Evolutionary conservation across 352 stramenopile genomes (phyloP).

Genomic region (Pythium utonaiense): DNA sequence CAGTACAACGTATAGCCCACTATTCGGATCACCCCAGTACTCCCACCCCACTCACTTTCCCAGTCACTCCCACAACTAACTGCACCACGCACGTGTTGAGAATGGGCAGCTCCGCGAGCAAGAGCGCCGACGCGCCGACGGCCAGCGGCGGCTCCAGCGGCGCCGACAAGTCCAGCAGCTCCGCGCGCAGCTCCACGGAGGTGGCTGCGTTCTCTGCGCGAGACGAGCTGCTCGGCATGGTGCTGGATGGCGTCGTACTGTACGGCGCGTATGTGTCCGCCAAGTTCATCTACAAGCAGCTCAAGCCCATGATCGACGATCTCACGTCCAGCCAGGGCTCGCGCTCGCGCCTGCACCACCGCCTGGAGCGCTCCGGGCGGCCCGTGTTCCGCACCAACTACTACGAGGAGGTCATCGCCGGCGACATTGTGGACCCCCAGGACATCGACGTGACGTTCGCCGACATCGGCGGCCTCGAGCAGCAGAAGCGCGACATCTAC

Average conservation of each 20-base stretch:
- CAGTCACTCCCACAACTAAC: background rate
- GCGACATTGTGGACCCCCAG: conserved; percentile 92
- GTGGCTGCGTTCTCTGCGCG: conserved; percentile 28
- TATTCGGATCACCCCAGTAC: conserved; percentile 7
- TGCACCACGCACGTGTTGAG: background rate
- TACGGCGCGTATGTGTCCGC: conserved; percentile 80
- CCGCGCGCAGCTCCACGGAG: background rate
- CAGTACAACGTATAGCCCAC: conserved; percentile 4
- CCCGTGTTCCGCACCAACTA: conserved; percentile 76
- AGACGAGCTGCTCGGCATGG: conserved; percentile 66
- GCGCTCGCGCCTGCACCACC: conserved; percentile 70
- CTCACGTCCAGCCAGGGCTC: conserved; percentile 56
- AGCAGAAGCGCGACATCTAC: conserved; percentile 95
- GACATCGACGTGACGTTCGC: conserved; percentile 91
- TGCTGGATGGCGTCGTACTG: conserved; percentile 77
- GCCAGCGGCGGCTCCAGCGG: background rate
- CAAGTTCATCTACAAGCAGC: conserved; percentile 83
- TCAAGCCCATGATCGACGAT: conserved; percentile 86
- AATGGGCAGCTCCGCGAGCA: conserved; percentile 63
- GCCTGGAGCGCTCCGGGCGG: conserved; percentile 57
- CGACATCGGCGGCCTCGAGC: conserved; percentile 96
- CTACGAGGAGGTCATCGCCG: conserved; percentile 91
- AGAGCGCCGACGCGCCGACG: conserved; percentile 35
- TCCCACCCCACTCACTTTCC: background rate
- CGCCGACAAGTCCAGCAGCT: background rate